phyloP scores from a whole-genome alignment of 306 rosid genomes.

The Sophora flavescens region DNA sequence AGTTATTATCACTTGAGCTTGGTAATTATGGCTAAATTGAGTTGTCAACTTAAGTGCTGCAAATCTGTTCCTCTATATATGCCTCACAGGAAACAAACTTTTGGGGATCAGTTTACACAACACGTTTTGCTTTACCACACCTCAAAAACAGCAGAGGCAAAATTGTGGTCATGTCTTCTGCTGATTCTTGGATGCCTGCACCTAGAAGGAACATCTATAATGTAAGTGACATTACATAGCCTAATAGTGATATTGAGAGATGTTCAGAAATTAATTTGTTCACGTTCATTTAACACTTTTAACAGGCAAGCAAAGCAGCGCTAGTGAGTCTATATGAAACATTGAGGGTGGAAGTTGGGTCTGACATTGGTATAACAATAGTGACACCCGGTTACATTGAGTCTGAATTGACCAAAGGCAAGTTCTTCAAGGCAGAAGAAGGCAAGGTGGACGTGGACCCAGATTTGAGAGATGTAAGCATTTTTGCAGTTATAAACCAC shows the following conservation, averaged over 20 bases:
- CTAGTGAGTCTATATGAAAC: slow-evolving; percentile 61
- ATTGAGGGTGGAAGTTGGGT: slow-evolving; percentile 64
- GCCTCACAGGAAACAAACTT: slow-evolving; percentile 74
- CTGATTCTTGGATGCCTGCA: slow-evolving; percentile 67
- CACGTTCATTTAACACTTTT: not conserved
- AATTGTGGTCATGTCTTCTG: slow-evolving; percentile 68
- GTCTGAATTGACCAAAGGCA: slow-evolving; percentile 70
- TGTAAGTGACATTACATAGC: slow-evolving; percentile 38
- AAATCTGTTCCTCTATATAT: not conserved
- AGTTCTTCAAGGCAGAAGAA: slow-evolving; percentile 44
- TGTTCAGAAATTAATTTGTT: not conserved
- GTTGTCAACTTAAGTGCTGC: not conserved
- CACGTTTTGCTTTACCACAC: slow-evolving; percentile 63
- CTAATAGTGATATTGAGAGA: too few relatives aligned
- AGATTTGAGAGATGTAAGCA: slow-evolving; percentile 68
- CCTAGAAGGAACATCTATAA: slow-evolving; percentile 66
- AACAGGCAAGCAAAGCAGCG: slow-evolving; percentile 80
- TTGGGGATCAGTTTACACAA: slow-evolving; percentile 78
- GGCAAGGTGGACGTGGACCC: slow-evolving; percentile 56
- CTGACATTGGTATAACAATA: slow-evolving; percentile 62
- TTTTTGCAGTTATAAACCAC: not conserved
- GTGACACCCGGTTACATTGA: slow-evolving; percentile 70
- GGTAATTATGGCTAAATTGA: not conserved
- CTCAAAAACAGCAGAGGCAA: slow-evolving; percentile 63
- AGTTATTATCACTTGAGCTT: not conserved